Conservation (phyloP, 441 rosid genomes). For the Breynia disticha region DNA sequence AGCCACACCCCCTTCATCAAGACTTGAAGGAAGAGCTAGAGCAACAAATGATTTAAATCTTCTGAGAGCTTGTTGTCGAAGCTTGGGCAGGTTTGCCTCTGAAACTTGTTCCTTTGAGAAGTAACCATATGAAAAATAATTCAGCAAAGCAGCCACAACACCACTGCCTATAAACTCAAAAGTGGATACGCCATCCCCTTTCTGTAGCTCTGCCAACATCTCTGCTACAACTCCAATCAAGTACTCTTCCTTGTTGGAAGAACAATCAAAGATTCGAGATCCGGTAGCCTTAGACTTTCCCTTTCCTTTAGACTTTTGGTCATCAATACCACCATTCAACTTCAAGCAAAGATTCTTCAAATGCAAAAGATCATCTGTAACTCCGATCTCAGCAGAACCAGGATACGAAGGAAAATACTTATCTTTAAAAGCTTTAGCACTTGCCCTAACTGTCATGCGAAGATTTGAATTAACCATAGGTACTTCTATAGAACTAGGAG, state of each 20-base stretch:
- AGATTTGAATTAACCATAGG: slow-evolving; percentile 63
- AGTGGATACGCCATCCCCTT: slow-evolving; percentile 98
- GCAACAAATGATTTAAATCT: slow-evolving; percentile 73
- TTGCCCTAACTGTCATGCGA: slow-evolving; percentile 62
- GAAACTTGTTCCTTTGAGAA: slow-evolving; percentile 77
- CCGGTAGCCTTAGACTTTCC: slow-evolving; percentile 85
- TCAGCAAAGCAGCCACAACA: slow-evolving; percentile 86
- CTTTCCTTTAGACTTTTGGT: slow-evolving; percentile 79
- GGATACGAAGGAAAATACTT: slow-evolving; percentile 75
- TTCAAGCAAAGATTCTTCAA: slow-evolving; percentile 78
- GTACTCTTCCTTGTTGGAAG: slow-evolving; percentile 72
- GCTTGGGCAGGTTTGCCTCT: slow-evolving; percentile 65
- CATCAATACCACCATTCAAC: slow-evolving; percentile 72
- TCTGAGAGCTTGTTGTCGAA: slow-evolving; percentile 77
- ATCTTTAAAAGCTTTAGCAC: slow-evolving; percentile 90
- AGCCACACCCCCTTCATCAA: slow-evolving; percentile 41
- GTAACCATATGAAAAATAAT: slow-evolving; percentile 83
- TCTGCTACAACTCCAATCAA: slow-evolving; percentile 74
- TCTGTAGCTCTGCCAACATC: slow-evolving; percentile 77
- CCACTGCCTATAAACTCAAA: slow-evolving; percentile 99
- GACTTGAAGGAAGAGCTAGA: slow-evolving; percentile 62
- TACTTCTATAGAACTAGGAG: slow-evolving; percentile 55
- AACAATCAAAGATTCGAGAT: slow-evolving; percentile 42
- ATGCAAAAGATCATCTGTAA: slow-evolving; percentile 88
- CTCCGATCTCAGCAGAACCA: slow-evolving; percentile 78